Conservation (phyloP, 2,329 filamentous ascomycete species). For the Ploettnerulaceae sp. region DNA sequence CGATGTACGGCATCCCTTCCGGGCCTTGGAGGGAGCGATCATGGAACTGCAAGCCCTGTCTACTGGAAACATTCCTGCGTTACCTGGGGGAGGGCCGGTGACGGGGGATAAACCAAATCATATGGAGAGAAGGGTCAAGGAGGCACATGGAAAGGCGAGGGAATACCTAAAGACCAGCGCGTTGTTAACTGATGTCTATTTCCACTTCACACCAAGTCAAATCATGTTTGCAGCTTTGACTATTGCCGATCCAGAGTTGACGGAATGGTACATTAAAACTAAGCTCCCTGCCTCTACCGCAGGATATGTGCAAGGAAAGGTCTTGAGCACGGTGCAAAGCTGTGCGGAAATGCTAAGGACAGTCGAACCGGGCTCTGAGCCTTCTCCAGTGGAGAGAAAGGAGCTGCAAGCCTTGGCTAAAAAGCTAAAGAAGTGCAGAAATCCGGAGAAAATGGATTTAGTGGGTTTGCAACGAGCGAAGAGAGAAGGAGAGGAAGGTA, state of each 20-base stretch:
- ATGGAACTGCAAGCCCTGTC: slow-evolving; percentile 72
- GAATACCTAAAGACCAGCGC: slow-evolving; percentile 74
- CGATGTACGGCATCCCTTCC: slow-evolving; percentile 85
- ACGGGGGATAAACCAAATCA: slow-evolving; percentile 16
- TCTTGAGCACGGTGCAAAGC: slow-evolving; percentile 43
- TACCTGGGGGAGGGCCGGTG: slow-evolving; percentile 15
- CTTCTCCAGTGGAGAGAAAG: slow-evolving; percentile 35
- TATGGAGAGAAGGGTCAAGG: slow-evolving; percentile 42
- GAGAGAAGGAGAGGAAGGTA: slow-evolving; percentile 42
- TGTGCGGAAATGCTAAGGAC: slow-evolving; percentile 52
- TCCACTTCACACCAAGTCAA: slow-evolving; percentile 90
- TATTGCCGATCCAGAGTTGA: slow-evolving; percentile 64
- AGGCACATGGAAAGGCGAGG: slow-evolving; percentile 68
- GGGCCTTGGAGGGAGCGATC: slow-evolving; percentile 78
- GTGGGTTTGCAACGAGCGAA: slow-evolving; percentile 58
- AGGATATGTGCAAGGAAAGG: slow-evolving; percentile 40
- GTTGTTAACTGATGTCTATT: slow-evolving; percentile 90
- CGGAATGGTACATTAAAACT: slow-evolving; percentile 30
- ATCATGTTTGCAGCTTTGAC: slow-evolving; percentile 82
- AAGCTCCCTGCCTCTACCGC: slow-evolving; percentile 32
- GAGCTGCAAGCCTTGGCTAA: slow-evolving; percentile 55
- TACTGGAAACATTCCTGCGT: slow-evolving; percentile 37
- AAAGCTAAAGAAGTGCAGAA: slow-evolving; percentile 68
- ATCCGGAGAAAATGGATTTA: slow-evolving; percentile 69
- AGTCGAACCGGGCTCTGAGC: slow-evolving; percentile 41